Percentiles rank a stretch among this genome's conserved stretches.
Conservation (phyloP, 2,329 filamentous ascomycete genomes). For the Shiraia sp. region DNA sequence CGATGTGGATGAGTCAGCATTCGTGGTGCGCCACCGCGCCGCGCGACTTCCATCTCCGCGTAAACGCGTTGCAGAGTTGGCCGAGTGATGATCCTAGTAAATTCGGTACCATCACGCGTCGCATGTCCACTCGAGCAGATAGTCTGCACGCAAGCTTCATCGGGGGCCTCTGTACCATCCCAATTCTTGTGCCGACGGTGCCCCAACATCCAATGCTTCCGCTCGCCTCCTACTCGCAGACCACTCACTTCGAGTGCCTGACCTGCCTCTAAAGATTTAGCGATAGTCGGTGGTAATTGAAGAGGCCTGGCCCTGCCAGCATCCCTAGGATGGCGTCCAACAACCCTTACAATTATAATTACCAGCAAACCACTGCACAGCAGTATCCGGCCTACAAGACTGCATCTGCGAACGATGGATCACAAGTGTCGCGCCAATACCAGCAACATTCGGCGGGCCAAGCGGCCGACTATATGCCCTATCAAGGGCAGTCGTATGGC, state of each 20-base stretch:
- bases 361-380: conserved; percentile 35
- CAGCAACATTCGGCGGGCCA: conserved; percentile 28
- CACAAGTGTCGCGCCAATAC: conserved; percentile 31
- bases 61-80: conserved; percentile 9
- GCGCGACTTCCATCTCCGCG: neutral
- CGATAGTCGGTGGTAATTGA: conserved; percentile 5
- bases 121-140: neutral
- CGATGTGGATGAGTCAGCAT: conserved; percentile 4
- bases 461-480: conserved; percentile 32
- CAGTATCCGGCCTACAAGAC: conserved; percentile 34
- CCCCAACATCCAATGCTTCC: neutral
- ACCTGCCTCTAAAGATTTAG: neutral
- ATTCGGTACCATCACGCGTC: conserved; percentile 12
- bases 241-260: conserved; percentile 3
- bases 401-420: conserved; percentile 25
- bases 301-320: conserved; percentile 5
- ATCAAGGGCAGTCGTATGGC: conserved; percentile 25
- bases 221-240: neutral
- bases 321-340: conserved; percentile 27
- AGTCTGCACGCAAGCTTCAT: conserved; percentile 1
- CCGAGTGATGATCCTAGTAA: conserved; percentile 5
- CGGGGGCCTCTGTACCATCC: neutral
- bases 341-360: conserved; percentile 29
- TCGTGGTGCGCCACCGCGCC: too few species aligned
- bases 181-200: neutral